Evolutionary conservation across 208 protist genomes (phyloP).

Genomic region (Acanthamoeba castellanii): DNA sequence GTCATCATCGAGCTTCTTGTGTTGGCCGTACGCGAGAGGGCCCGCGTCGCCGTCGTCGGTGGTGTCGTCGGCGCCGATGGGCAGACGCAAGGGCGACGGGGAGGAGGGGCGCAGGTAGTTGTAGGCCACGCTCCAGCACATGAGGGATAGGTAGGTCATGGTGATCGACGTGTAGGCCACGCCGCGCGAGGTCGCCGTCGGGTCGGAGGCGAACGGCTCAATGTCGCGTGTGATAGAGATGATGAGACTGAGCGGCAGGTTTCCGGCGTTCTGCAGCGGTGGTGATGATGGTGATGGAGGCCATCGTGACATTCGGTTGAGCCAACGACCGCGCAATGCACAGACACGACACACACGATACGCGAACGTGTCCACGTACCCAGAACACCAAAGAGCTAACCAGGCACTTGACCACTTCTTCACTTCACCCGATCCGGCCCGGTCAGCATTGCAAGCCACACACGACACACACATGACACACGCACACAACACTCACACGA

Average conservation of each 20-base stretch:
- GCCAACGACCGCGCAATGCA: no score
- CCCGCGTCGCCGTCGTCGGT: no score
- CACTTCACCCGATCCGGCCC: not conserved
- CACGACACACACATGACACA: no score
- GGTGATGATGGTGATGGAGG: not conserved
- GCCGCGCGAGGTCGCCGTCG: not conserved
- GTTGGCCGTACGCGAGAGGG: no score
- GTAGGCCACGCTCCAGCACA: conserved; percentile 12
- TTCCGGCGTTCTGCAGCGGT: not conserved
- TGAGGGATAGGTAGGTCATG: conserved; percentile 1
- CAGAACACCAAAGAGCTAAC: conserved; percentile 13
- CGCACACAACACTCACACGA: no score
- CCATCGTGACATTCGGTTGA: no score
- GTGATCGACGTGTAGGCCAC: conserved; percentile 26
- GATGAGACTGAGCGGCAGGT: conserved; percentile 36
- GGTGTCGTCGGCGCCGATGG: not conserved
- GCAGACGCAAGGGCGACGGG: not conserved
- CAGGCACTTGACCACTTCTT: not conserved
- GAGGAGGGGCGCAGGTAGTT: not conserved
- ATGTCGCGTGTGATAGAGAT: conserved; percentile 54
- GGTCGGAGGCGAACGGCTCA: conserved; percentile 7
- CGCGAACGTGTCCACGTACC: not conserved
- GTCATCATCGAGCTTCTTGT: not conserved
- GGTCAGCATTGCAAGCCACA: no score
- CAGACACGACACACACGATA: no score